Conservation (phyloP, 2,329 filamentous ascomycete genomes). For the Fusarium acutatum region DNA sequence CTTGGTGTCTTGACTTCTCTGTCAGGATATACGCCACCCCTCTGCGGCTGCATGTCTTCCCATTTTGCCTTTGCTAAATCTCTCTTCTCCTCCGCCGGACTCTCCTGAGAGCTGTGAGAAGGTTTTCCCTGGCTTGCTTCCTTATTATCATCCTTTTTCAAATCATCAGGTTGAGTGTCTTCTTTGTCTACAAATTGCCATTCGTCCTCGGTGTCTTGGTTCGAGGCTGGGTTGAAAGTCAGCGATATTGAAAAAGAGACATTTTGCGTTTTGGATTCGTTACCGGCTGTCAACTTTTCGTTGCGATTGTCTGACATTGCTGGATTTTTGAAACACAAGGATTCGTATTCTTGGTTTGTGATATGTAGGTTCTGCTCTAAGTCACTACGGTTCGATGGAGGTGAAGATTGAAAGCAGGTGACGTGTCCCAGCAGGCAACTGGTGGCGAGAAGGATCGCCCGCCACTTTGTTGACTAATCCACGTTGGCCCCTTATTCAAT, state of each 20-base stretch:
- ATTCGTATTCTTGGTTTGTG: rapidly evolving
- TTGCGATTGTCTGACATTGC: not conserved
- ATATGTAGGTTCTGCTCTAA: too few relatives aligned
- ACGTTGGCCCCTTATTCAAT: too few relatives aligned
- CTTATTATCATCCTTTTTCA: rapidly evolving
- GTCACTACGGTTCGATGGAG: not conserved
- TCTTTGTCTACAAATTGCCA: constrained; percentile 12
- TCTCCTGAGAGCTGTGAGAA: not conserved
- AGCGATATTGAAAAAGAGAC: not conserved
- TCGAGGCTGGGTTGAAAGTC: not conserved
- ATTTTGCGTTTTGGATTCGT: not conserved
- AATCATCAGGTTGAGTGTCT: not conserved
- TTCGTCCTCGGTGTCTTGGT: not conserved
- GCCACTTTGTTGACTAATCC: not conserved
- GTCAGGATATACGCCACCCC: not conserved
- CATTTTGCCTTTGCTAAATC: not conserved
- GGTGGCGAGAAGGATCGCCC: not conserved
- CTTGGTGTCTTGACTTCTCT: not conserved
- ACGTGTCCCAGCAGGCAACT: not conserved
- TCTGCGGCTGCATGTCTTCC: not conserved
- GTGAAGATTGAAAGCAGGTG: not conserved
- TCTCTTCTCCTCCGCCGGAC: not conserved
- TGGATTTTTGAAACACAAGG: rapidly evolving
- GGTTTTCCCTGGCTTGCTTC: rapidly evolving
- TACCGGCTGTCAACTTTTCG: not conserved